Conservation (phyloP, 768 basidiomycete species). For the Phanerodontia chrysosporium region DNA sequence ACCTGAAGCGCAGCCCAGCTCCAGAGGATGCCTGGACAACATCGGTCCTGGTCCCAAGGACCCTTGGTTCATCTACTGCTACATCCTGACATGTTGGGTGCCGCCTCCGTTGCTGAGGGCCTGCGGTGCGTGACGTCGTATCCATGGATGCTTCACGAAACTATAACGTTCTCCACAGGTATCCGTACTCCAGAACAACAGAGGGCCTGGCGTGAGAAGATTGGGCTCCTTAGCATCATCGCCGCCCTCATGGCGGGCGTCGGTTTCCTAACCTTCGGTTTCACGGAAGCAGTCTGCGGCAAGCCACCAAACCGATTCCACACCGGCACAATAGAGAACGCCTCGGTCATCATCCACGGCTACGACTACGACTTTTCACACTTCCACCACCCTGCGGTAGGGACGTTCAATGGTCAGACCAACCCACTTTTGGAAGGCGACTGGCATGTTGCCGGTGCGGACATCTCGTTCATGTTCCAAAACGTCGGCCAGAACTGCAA, state of each 20-base stretch:
- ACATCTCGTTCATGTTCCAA: slow-evolving; percentile 94
- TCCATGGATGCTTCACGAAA: neutral
- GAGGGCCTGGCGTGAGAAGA: slow-evolving; percentile 98
- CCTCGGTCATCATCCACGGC: slow-evolving; percentile 91
- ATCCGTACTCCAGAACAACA: slow-evolving; percentile 89
- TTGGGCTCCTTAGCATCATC: slow-evolving; percentile 85
- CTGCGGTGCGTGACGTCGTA: slow-evolving; percentile 58
- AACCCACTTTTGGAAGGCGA: slow-evolving; percentile 80
- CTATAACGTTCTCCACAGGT: slow-evolving; percentile 40
- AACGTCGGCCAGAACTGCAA: slow-evolving; percentile 82
- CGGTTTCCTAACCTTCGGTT: slow-evolving; percentile 98
- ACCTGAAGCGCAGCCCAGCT: slow-evolving; percentile 30
- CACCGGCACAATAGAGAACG: slow-evolving; percentile 68
- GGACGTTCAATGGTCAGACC: slow-evolving; percentile 68
- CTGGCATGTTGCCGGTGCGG: slow-evolving; percentile 81
- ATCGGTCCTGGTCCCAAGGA: slow-evolving; percentile 86
- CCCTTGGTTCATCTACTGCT: slow-evolving; percentile 94
- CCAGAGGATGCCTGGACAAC: slow-evolving; percentile 59
- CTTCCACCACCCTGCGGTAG: slow-evolving; percentile 79
- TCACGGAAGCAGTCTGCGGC: slow-evolving; percentile 92
- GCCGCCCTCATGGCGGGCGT: slow-evolving; percentile 84
- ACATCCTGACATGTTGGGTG: slow-evolving; percentile 77
- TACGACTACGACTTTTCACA: slow-evolving; percentile 87
- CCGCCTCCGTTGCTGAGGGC: slow-evolving; percentile 71
- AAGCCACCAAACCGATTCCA: slow-evolving; percentile 80